Evolutionary conservation across 148 eudicot genomes (phyloP).

Genomic region (Chenopodium quinoa): DNA sequence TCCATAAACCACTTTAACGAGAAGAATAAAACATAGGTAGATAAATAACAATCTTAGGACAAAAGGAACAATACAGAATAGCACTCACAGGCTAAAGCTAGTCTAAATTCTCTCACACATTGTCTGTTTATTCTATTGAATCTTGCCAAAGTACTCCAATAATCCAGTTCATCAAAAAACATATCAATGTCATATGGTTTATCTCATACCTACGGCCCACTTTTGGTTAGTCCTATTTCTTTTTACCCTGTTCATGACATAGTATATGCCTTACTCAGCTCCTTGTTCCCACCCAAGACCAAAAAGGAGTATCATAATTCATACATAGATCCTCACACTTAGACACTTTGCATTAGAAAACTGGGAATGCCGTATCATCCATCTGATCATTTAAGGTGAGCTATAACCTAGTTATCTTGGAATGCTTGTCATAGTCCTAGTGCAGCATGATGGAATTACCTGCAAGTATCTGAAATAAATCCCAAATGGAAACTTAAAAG

Average conservation of each 20-base stretch:
- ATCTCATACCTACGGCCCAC: not conserved
- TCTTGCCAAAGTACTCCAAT: not conserved
- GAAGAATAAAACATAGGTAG: not conserved
- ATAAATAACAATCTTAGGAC: not conserved
- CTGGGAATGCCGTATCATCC: not conserved
- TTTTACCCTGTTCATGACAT: not conserved
- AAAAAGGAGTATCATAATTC: not conserved
- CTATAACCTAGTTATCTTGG: not conserved
- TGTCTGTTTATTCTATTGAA: not conserved
- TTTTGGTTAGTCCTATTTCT: not conserved
- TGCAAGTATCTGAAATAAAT: not conserved
- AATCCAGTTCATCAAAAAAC: not conserved
- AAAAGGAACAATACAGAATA: not conserved
- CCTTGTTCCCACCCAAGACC: not conserved
- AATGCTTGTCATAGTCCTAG: not conserved
- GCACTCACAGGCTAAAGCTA: not conserved
- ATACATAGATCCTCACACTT: not conserved
- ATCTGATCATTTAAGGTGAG: not conserved
- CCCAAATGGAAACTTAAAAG: not conserved
- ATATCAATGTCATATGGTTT: not conserved
- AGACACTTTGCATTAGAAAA: not conserved
- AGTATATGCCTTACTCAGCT: not conserved
- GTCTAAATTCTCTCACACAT: not conserved
- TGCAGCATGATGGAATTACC: not conserved
- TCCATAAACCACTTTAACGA: not conserved